Evolutionary conservation across 2,329 filamentous ascomycete species (phyloP).

Genomic region (Rhytidhysteron rufulum): DNA sequence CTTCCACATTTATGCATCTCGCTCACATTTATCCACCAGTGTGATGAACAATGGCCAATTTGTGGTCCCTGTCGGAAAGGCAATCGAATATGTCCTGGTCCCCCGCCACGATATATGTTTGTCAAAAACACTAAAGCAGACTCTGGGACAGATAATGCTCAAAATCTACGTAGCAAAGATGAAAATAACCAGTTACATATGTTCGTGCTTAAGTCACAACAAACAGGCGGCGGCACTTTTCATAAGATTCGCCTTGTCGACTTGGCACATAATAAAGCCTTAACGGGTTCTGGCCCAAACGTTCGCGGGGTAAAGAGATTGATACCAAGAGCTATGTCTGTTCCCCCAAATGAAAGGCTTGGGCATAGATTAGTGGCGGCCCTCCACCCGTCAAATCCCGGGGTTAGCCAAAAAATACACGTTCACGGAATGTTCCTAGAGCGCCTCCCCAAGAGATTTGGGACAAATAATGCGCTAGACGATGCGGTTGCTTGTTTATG

Average conservation of each 20-base stretch:
- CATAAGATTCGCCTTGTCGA: slow-evolving; percentile 9
- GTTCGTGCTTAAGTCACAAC: not conserved
- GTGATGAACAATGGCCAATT: slow-evolving; percentile 9
- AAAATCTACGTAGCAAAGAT: too few relatives aligned
- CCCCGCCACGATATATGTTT: slow-evolving; percentile 1
- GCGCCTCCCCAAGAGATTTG: slow-evolving; percentile 5
- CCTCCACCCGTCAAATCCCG: not conserved
- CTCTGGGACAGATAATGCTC: not conserved
- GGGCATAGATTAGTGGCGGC: not conserved
- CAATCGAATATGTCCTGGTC: slow-evolving; percentile 5
- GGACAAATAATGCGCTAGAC: slow-evolving; percentile 4
- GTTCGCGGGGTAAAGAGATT: not conserved
- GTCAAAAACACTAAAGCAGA: not conserved
- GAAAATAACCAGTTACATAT: too few relatives aligned
- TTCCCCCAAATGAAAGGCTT: not conserved
- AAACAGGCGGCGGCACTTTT: slow-evolving; percentile 4
- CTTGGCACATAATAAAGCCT: not conserved
- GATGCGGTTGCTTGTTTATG: slow-evolving; percentile 1
- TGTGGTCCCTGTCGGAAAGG: slow-evolving; percentile 7
- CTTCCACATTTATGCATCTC: not conserved
- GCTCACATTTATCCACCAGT: slow-evolving; percentile 3
- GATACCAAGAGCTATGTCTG: not conserved
- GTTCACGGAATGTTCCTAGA: slow-evolving; percentile 2
- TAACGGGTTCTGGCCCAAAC: not conserved
- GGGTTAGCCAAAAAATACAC: not conserved